Base-by-base conservation (phyloP, 2,329 filamentous ascomycete genomes). In the Fusarium setosum region DNA sequence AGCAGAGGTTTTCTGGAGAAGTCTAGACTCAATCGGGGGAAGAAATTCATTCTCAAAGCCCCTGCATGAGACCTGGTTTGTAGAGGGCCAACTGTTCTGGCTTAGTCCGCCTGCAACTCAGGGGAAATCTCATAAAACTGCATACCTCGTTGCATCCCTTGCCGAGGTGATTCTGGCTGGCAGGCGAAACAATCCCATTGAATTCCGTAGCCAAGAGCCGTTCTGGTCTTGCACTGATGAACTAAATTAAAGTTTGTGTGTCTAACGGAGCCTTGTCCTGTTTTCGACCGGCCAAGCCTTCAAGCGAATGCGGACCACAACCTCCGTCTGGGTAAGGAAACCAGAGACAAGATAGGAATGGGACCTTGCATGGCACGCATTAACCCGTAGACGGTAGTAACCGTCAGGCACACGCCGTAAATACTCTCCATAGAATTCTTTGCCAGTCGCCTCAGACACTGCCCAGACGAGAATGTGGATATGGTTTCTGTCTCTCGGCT, bases 121-220 rank as follows among this genome's bases (percentile, higher is more conserved):
- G 17, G 34, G 21, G 45, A 42, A 31, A 21, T 17, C 11, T 47
- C 40, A 45, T 38, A 52, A 52, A 40, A 26, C 56, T 44, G 21
- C 11, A 6, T 12, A 17, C 40, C n/a, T 21, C 35, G 15, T 35
- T 49, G 23, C 55, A 29, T 34, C 7, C n/a, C 44, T 68, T 52
- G 55, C 54, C 42, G 45, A 20, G 21, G 17, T 24, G 49, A 51
- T 38, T 15, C 32, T 24, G 34, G 29, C 38, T 24, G 12, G n/a
- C n/a, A n/a, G n/a, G n/a, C n/a, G n/a, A n/a, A n/a, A 18, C 34
- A 56, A 52, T 64, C 45, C 50, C 47, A 50, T 31, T 35, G 24
- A 17, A 34, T n/a, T 34, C 31, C 12, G 37, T 48, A 11, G 13
- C 24, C 23, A 56, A 45, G 6, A 23, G 4, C 12, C 26, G 6